Evolutionary conservation across 2,329 filamentous ascomycete species (phyloP).

Genomic region (Fusarium pseudoanthophilum): DNA sequence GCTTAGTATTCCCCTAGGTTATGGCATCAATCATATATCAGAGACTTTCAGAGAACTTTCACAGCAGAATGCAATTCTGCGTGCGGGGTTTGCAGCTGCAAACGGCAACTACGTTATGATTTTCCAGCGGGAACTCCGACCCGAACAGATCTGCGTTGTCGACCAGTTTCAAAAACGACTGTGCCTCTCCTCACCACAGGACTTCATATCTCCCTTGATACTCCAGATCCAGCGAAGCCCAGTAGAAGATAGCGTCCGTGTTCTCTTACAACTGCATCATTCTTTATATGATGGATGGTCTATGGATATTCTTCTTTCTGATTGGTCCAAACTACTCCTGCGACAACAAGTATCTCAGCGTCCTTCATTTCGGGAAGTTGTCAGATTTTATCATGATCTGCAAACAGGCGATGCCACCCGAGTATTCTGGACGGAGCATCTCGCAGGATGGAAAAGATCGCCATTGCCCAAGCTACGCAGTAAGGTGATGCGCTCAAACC

Average conservation of each 20-base stretch:
- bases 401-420: conserved; percentile 54
- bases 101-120: conserved; percentile 56
- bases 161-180: conserved; percentile 54
- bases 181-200: conserved; percentile 50
- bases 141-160: conserved; percentile 56
- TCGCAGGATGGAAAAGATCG: conserved; percentile 66
- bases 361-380: conserved; percentile 71
- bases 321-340: conserved; percentile 66
- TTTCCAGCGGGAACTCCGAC: conserved; percentile 65
- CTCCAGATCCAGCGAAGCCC: conserved; percentile 62
- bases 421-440: conserved; percentile 76
- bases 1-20: conserved; percentile 61
- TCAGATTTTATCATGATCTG: conserved; percentile 57
- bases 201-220: conserved; percentile 66
- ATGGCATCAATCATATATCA: conserved; percentile 54
- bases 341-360: conserved; percentile 49
- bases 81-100: conserved; percentile 76
- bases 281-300: conserved; percentile 96
- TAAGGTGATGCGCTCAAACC: conserved; percentile 39
- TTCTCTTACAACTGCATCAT: conserved; percentile 76
- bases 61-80: conserved; percentile 71
- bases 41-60: conserved; percentile 62
- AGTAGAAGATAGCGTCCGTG: conserved; percentile 39
- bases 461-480: conserved; percentile 63
- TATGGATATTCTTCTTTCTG: conserved; percentile 76